Evolutionary conservation across 1,284 basidiomycete species (phyloP), one percentile per base, ranked within the genome.

Genomic region (Pisolithus thermaeus): DNA sequence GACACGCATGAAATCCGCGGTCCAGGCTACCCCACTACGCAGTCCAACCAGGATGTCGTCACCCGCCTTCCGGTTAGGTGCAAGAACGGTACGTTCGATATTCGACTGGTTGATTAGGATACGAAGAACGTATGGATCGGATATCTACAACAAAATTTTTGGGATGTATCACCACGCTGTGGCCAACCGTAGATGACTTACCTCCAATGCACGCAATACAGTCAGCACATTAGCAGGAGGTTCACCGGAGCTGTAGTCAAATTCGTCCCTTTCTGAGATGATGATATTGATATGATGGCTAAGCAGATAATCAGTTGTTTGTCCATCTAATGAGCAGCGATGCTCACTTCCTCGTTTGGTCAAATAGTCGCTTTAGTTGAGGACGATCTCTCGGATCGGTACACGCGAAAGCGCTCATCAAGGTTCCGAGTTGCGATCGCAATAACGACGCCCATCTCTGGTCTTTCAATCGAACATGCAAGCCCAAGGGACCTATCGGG

Each of bases 401-500:
- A 35, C 97, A 79, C 0, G 86, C 87, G 65, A 91, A 99, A 1
- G 83, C 78, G 28, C 76, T 81, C 70, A 99, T 77, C 6, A 75
- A 62, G 4, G 57, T 52, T 4, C 80, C 82, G 3, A 99, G 73
- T 58, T 87, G 77, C 16, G 72, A 72, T 37, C 90, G 80, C 56
- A 97, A 66, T 7, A 92, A 60, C 0, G 72, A 69, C 0, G 80
- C 81, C 83, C 91, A 99, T 30, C 66, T 71, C 56, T 72, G 56
- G 53, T 97, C 90, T 56, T 74, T 81, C 46, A 94, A 80, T 60
- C 86, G 87, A 57, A 99, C 85, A 63, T 82, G 79, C 42, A 77
- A 57, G 0, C 94, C 94, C n/a, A 98, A 73, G 0, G 94, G 93
- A 1, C 97, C 97, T 27, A 97, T 68, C 0, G 96, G 95, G 16